These are phyloP conservation scores for Barnettozyma pratensis DNA, from an alignment of 805 yeast species.

Conservation along the genomic window DNA sequence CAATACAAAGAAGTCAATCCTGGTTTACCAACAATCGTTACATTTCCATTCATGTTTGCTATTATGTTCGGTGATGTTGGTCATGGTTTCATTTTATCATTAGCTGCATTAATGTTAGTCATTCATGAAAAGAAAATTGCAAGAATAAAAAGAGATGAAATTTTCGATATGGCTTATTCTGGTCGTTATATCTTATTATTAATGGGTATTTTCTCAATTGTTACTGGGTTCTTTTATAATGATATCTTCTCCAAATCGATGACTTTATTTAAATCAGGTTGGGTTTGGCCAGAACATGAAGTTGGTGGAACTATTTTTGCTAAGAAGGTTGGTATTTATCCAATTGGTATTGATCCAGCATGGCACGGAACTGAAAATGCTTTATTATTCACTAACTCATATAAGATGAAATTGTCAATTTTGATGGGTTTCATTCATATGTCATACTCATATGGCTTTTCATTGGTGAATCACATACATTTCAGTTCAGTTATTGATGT, in stretches of 20 bases:
- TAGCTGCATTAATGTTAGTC: slow-evolving; percentile 69
- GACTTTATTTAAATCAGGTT: slow-evolving; percentile 81
- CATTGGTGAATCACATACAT: slow-evolving; percentile 71
- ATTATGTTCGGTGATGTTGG: slow-evolving; percentile 99
- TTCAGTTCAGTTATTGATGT: slow-evolving; percentile 75
- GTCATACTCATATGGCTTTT: slow-evolving; percentile 84
- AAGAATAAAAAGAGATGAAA: slow-evolving; percentile 77
- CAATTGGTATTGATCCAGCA: slow-evolving; percentile 84
- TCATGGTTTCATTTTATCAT: slow-evolving; percentile 80
- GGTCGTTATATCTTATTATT: slow-evolving; percentile 88
- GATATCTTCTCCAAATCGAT: slow-evolving; percentile 89
- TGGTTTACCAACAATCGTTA: slow-evolving; percentile 88
- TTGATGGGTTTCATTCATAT: slow-evolving; percentile 93
- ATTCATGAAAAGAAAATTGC: slow-evolving; percentile 68
- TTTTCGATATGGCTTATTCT: slow-evolving; percentile 90
- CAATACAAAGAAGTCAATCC: slow-evolving; percentile 94
- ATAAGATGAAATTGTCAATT: slow-evolving; percentile 94
- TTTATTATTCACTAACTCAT: slow-evolving; percentile 86
- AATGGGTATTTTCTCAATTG: slow-evolving; percentile 94
- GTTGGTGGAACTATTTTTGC: slow-evolving; percentile 71
- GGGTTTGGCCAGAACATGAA: slow-evolving; percentile 83
- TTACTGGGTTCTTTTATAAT: slow-evolving; percentile 90
- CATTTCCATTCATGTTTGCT: slow-evolving; percentile 98
- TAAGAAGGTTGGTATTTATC: slow-evolving; percentile 60
- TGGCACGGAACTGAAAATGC: slow-evolving; percentile 99